Conservation (phyloP, 257 asterid genomes). For the Henckelia pumila region DNA sequence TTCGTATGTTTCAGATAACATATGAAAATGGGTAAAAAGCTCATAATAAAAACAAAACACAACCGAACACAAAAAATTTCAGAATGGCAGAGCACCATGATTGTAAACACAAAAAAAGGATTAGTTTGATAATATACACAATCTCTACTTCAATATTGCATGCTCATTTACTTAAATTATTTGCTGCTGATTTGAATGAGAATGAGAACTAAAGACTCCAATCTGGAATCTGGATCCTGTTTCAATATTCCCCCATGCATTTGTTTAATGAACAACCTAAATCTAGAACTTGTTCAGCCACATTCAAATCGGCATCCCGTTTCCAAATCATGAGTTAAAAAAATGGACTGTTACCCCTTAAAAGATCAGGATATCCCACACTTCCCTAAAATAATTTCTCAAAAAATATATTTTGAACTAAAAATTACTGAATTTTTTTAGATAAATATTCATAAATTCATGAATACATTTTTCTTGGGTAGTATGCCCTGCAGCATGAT, state of each 20-base stretch:
- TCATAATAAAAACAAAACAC: background rate
- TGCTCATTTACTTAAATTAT: background rate
- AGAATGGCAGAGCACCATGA: background rate
- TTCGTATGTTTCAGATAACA: background rate
- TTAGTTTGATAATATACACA: background rate
- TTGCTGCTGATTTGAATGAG: background rate
- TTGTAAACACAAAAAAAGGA: background rate
- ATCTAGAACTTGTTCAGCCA: background rate
- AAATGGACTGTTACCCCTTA: background rate
- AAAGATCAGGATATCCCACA: background rate
- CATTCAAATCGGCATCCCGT: background rate
- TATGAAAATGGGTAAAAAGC: background rate
- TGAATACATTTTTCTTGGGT: background rate
- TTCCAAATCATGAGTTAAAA: no score
- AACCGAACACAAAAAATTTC: background rate
- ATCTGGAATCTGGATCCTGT: background rate
- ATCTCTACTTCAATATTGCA: background rate
- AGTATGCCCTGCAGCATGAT: background rate
- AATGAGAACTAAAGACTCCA: background rate
- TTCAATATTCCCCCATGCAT: background rate
- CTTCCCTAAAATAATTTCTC: background rate
- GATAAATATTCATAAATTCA: background rate
- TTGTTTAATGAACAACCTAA: background rate
- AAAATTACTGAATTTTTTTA: background rate
- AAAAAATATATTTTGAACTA: no score